Base-by-base conservation (phyloP, 768 basidiomycete species). In the Panellus pusillus region DNA sequence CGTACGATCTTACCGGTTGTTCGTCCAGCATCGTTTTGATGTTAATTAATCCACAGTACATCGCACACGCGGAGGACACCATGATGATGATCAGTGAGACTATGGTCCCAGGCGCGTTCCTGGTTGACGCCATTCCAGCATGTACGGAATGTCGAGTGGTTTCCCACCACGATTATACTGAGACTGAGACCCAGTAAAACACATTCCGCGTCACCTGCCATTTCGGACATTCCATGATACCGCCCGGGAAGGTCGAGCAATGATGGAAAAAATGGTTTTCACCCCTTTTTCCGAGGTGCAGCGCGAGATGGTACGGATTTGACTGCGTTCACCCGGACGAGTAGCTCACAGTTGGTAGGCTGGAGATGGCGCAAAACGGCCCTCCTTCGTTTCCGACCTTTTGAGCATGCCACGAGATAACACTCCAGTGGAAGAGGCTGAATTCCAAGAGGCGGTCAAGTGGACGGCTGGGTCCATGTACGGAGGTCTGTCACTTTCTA, bases 141-240 rank as follows among this genome's bases (percentile, higher is more conserved):
- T 39, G 61, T 61, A 49, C 9, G 52, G 1, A 36, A 12, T 29
- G 41, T 19, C 11, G 11, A 14, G 3, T 35, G 3, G 9, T 9
- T 35, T 14, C 9, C 3, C 14, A 14, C 32, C 32, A 35, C 32
- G 14, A 9, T 35, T 9, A 3, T 44, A 19, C 19, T 32, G 41
- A 20, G 29, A 17, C 49, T 19, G 13, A n/a, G n/a, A 24, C 15
- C 12, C 35, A 66, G 65, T 66, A 36, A 62, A 61, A 42, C 35
- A 60, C 45, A 29, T 66, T 9, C 65, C 65, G 6, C 32, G 38
- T 8, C 55, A 62, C 52, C 32, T 63, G n/a, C 65, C 65, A 9
- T 62, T 60, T 36, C 47, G 29, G 9, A 47, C 51, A 6, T 57
- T 64, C 29, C 62, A 50, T 19, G 19, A 40, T 6, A 35, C 28